A percentile compares a stretch with the other conserved stretches of the same genome.
Conservation (phyloP, 2,329 filamentous ascomycete species). For the Fonsecaea pugnacius region DNA sequence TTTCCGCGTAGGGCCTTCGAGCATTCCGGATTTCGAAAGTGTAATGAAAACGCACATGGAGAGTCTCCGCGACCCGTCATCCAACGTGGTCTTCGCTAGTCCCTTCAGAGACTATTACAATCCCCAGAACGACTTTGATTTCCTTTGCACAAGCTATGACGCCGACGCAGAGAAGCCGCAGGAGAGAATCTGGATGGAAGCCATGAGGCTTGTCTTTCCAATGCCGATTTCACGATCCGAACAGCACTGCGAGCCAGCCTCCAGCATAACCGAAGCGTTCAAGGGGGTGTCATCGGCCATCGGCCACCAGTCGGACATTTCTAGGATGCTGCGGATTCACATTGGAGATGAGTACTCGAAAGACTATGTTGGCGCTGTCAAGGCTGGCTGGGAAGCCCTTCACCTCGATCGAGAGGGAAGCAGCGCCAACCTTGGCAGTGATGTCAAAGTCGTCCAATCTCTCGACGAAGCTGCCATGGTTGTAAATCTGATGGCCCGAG, state of each 20-base stretch:
- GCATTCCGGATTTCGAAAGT: conserved; percentile 39
- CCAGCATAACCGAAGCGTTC: conserved; percentile 24
- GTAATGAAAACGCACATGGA: conserved; percentile 28
- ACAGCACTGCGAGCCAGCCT: conserved; percentile 11
- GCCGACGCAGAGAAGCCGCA: conserved; percentile 52
- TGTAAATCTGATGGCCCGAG: conserved; percentile 30
- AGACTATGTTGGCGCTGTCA: conserved; percentile 46
- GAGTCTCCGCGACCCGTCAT: conserved; percentile 1
- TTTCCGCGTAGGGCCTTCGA: conserved; percentile 43
- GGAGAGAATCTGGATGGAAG: conserved; percentile 47
- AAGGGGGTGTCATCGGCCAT: conserved; percentile 24
- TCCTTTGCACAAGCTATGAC: conserved; percentile 54
- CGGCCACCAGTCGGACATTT: conserved; percentile 8
- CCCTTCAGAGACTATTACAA: conserved; percentile 24
- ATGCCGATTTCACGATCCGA: conserved; percentile 27
- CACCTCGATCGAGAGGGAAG: conserved; percentile 40
- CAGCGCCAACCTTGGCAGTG: not conserved
- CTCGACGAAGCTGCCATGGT: conserved; percentile 30
- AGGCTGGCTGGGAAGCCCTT: conserved; percentile 47
- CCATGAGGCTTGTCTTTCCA: conserved; percentile 30
- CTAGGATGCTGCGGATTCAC: conserved; percentile 41
- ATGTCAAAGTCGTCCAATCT: conserved; percentile 25
- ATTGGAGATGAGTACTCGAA: conserved; percentile 52
- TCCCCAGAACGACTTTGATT: conserved; percentile 45
- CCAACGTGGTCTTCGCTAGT: conserved; percentile 3